These are phyloP conservation scores for Paecilomyces variotii DNA, from an alignment of 2,329 filamentous ascomycete species.

Conservation along the genomic window DNA sequence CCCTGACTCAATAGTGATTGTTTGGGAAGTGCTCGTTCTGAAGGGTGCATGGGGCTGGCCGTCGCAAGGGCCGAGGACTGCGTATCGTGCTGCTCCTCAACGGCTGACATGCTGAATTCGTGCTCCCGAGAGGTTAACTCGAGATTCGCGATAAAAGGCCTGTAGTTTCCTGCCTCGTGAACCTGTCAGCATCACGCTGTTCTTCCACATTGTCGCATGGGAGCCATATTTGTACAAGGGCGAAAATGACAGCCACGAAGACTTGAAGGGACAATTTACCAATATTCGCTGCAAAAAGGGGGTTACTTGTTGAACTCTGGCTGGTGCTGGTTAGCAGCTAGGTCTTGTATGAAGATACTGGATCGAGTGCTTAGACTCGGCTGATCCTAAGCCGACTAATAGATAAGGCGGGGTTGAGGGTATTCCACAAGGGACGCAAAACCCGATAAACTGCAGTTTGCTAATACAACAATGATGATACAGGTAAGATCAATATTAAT, in stretches of 20 bases:
- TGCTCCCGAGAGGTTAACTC: background rate
- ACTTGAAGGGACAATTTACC: background rate
- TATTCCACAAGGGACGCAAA: background rate
- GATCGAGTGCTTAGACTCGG: background rate
- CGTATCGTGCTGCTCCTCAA: background rate
- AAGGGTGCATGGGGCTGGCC: background rate
- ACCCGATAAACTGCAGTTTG: background rate
- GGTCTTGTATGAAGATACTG: background rate
- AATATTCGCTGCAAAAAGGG: background rate
- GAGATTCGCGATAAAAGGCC: background rate
- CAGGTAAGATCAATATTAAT: background rate
- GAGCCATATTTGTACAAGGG: background rate
- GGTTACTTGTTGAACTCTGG: background rate
- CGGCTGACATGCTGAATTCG: background rate
- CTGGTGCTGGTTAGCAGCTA: background rate
- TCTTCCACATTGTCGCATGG: background rate
- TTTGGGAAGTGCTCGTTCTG: background rate
- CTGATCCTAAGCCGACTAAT: background rate
- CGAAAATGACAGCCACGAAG: background rate
- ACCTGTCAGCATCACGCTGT: background rate
- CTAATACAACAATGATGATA: background rate
- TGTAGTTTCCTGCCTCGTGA: background rate
- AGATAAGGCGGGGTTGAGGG: background rate
- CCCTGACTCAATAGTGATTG: background rate
- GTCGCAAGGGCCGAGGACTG: background rate